Evolutionary conservation across 306 rosid species (phyloP), one percentile per base, ranked within the genome.

Genomic region (Gleditsia sinensis): DNA sequence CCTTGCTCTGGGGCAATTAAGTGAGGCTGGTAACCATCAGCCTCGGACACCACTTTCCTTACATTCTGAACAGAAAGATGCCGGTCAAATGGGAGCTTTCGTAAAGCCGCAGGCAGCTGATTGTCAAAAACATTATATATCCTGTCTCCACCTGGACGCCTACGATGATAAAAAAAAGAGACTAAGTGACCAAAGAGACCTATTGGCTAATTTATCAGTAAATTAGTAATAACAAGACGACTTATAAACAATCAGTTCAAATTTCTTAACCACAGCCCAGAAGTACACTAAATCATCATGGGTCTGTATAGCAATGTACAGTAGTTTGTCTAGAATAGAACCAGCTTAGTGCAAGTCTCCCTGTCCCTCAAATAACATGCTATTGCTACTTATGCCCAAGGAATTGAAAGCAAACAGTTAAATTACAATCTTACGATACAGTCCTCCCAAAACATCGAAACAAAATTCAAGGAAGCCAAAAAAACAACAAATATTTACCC

Each of bases 1-100:
- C 99, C 99, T 87, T 86, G 99, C 88, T 94, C 99, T 1, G 99
- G 99, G 59, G 99, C 99, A 81, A 94, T 90, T 86, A 94, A 87
- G 86, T 94, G 99, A 48, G 99, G 99, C 84, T 94, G 99, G 74
- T 94, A 94, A 84, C 99, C 99, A 82, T 94, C 99, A 19, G 98
- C 95, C 86, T 94, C 97, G 32, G 96, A 90, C 74, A 94, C 97
- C 62, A 94, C 96, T 88, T 87, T 94, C 84, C 71, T 92, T 39
- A 94, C 98, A 77, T 92, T 94, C 85, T 90, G 97, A 45, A 77
- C 55, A 61, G 99, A 92, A 74, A 94, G 97, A 83, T 94, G 98
- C n/a, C 97, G 85, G 74, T 94, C 99, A 83, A 94, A 90, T 39
- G 99, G 98, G 83, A 94, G 99, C 96, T 94, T 94, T 74, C 86